Evolutionary conservation across 1,139 yeast genomes (phyloP), one percentile per base, ranked within the genome.

Genomic region (Zygosaccharomyces sapae): DNA sequence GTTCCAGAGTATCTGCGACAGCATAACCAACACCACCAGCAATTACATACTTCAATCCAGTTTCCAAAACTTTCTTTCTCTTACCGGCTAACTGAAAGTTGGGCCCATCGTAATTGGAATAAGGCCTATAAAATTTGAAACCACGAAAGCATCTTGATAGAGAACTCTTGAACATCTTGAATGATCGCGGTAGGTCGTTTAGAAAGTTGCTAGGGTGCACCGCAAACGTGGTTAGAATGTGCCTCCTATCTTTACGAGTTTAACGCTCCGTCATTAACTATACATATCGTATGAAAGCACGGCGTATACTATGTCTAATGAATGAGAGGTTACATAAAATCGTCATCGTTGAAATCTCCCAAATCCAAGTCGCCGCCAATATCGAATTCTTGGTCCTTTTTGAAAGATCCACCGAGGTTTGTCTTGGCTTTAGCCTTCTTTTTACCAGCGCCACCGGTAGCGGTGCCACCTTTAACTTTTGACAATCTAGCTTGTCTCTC

Each of bases 371-470:
- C 73, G 71, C 50, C 52, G 46, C 77, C 78, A 51, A 80, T 80
- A 58, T 83, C 95, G 57, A 78, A 75, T 42, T 75, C 79, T 59
- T 81, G 82, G 62, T 86, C 89, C 71, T 86, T 84, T 77, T 86
- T 87, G 66, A 81, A 81, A 4, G 83, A 81, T 50, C 85, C 83
- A 52, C 85, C 85, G 59, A 84, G 79, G 65, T 86, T 83, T 44
- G 90, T 80, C 58, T 86, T 86, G 29, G 76, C 81, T 29, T 80
- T 79, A 54, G 83, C 90, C 79, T 90, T 89, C 81, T 88, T 86
- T 77, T 87, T 88, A 63, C 96, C 97, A 29, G 95, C 92, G 66
- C 97, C 95, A 63, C 94, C 95, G 40, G 94, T 84, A 36, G 92
- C 81, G 41, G 92, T 84, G 54, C 92, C 92, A 53, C 92, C 92